Percentiles rank a stretch among this genome's conserved stretches.
Evolutionary conservation across 2,329 filamentous ascomycete species (phyloP).

Genomic region (Apiospora phragmitis): DNA sequence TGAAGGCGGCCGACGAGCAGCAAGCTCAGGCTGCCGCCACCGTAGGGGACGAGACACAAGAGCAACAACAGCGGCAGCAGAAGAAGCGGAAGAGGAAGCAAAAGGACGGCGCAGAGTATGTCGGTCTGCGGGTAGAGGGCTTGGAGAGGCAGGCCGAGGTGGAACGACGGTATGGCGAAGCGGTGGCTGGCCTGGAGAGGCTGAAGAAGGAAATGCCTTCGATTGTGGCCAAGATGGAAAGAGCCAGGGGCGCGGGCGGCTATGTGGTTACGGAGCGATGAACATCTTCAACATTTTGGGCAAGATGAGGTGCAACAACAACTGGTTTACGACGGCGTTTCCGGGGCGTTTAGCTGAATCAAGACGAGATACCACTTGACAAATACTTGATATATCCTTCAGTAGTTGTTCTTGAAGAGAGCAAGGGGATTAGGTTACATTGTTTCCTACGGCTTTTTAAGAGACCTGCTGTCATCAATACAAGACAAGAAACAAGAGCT

Average conservation of each 20-base stretch:
- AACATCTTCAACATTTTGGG: constrained; percentile 9
- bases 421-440: background rate
- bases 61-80: constrained; percentile 18
- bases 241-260: constrained; percentile 59
- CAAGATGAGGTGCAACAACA: background rate
- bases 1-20: constrained; percentile 15
- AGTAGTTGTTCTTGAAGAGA: background rate
- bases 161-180: constrained; percentile 46
- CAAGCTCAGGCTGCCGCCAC: background rate
- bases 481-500: background rate
- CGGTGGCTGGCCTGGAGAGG: constrained; percentile 51
- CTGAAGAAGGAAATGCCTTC: constrained; percentile 62
- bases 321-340: background rate
- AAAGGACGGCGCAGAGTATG: constrained; percentile 20
- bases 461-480: background rate
- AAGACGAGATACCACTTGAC: background rate
- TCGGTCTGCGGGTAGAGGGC: constrained; percentile 29
- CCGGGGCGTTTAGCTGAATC: background rate
- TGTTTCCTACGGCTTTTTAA: background rate
- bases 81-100: constrained; percentile 18
- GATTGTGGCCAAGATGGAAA: constrained; percentile 64
- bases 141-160: constrained; percentile 49
- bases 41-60: constrained; percentile 21
- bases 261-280: constrained; percentile 53
- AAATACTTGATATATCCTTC: background rate